phyloP scores from a whole-genome alignment of 805 yeast genomes.

The Wickerhamomyces chambardii region DNA sequence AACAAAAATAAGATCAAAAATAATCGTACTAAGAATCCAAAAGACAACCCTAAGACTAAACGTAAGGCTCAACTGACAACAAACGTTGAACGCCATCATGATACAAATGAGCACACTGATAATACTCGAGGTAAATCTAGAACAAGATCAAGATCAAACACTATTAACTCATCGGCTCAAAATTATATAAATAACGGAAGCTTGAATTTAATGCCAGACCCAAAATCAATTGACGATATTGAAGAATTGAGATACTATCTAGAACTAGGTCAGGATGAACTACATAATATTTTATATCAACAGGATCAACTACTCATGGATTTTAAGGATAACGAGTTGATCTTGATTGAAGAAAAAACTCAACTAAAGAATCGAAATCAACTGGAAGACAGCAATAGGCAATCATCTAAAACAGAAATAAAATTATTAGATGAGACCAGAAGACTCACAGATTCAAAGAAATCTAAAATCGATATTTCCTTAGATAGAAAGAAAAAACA shows the following conservation, averaged over 20 bases:
- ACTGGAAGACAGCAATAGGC: conserved; percentile 30
- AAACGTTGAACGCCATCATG: too few species aligned
- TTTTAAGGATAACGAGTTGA: conserved; percentile 27
- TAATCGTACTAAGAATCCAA: too few species aligned
- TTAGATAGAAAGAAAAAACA: conserved; percentile 18
- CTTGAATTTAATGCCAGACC: conserved; percentile 10
- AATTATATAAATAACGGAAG: conserved; percentile 5
- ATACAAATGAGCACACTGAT: too few species aligned
- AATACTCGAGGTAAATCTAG: conserved; percentile 15
- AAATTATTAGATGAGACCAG: conserved; percentile 32
- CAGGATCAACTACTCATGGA: conserved; percentile 23
- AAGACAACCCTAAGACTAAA: too few species aligned
- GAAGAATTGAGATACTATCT: conserved; percentile 32
- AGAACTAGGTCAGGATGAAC: conserved; percentile 32
- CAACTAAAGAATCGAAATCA: conserved; percentile 29
- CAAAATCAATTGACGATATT: conserved; percentile 24
- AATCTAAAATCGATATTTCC: conserved; percentile 22
- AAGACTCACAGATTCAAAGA: conserved; percentile 24
- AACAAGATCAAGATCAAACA: conserved; percentile 26
- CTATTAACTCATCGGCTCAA: conserved; percentile 16
- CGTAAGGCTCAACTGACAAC: too few species aligned
- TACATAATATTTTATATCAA: conserved; percentile 24
- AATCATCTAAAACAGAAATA: conserved; percentile 29
- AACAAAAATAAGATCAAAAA: too few species aligned
- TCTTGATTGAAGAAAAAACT: conserved; percentile 23